phyloP scores from a whole-genome alignment of 331 rosid species.

The Cydonia oblonga region DNA sequence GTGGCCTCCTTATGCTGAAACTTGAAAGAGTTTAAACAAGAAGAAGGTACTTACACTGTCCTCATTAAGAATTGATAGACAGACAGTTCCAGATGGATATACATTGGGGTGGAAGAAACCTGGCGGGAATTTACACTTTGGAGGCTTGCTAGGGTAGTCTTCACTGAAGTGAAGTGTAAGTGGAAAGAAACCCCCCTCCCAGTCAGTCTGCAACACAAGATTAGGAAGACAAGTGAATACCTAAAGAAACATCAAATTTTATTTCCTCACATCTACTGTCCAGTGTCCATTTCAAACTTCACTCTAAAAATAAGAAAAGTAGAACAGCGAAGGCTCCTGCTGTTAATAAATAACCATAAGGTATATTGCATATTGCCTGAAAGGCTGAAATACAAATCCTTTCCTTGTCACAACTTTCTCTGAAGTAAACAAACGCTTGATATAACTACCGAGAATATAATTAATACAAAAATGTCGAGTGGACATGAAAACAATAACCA shows the following conservation, averaged over 20 bases:
- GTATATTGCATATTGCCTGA: background rate
- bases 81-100: slow-evolving; percentile 94
- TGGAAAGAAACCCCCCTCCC: slow-evolving; percentile 95
- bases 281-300: background rate
- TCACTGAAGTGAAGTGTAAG: slow-evolving; percentile 84
- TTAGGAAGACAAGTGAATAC: background rate
- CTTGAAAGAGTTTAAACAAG: background rate
- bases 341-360: background rate
- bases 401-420: background rate
- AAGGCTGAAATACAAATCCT: background rate
- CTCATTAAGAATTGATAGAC: slow-evolving; percentile 90
- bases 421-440: background rate
- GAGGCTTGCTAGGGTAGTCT: slow-evolving; percentile 97
- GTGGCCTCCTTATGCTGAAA: background rate
- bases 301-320: background rate
- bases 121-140: slow-evolving; percentile 85
- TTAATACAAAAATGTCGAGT: background rate
- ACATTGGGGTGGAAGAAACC: slow-evolving; percentile 97
- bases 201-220: slow-evolving; percentile 63
- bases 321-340: background rate
- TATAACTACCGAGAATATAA: background rate
- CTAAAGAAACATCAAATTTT: background rate
- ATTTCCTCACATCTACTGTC: background rate
- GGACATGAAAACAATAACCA: background rate
- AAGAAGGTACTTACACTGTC: slow-evolving; percentile 63